Percentiles rank a stretch among this genome's conserved stretches.
phyloP scores from a whole-genome alignment of 2,329 filamentous ascomycete genomes.

The Phyllosticta ampelicida region DNA sequence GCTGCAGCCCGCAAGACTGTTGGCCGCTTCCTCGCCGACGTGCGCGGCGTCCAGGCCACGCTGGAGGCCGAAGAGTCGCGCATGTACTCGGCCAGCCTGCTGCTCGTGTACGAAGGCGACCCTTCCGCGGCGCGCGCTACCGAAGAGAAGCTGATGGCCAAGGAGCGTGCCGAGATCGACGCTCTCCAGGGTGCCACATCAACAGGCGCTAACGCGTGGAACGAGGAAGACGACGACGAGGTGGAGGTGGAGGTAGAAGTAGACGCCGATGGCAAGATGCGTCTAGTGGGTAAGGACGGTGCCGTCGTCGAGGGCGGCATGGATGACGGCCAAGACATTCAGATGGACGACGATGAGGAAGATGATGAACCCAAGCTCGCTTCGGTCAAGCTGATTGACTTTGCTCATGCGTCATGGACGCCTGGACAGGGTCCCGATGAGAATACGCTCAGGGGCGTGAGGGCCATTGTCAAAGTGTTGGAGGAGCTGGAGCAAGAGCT shows the following conservation, averaged over 20 bases:
- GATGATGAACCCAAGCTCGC: conserved; percentile 58
- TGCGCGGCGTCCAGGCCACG: conserved; percentile 44
- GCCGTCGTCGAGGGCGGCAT: conserved; percentile 14
- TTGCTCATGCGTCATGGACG: conserved; percentile 82
- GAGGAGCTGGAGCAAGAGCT: conserved; percentile 43
- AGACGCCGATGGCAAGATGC: conserved; percentile 52
- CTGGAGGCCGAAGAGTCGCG: conserved; percentile 53
- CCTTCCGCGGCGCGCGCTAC: conserved; percentile 26
- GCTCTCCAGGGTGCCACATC: conserved; percentile 30
- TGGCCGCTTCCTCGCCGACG: conserved; percentile 29
- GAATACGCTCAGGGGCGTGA: conserved; percentile 65
- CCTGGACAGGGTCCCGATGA: conserved; percentile 77
- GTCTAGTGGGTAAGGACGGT: conserved; percentile 18
- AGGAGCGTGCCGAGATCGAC: conserved; percentile 4
- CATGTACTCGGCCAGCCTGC: conserved; percentile 56
- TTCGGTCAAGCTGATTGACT: conserved; percentile 84
- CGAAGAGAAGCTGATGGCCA: conserved; percentile 17
- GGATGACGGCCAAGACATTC: background rate
- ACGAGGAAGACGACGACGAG: conserved; percentile 37
- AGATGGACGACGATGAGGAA: conserved; percentile 35
- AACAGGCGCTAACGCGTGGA: conserved; percentile 16
- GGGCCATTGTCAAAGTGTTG: conserved; percentile 61
- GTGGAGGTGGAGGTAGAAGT: conserved; percentile 37
- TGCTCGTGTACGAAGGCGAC: conserved; percentile 58
- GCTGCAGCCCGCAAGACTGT: conserved; percentile 10